Evolutionary conservation across 495 filamentous ascomycete genomes (phyloP), one percentile per base, ranked within the genome.

Genomic region (Hypoxylon fuscum): DNA sequence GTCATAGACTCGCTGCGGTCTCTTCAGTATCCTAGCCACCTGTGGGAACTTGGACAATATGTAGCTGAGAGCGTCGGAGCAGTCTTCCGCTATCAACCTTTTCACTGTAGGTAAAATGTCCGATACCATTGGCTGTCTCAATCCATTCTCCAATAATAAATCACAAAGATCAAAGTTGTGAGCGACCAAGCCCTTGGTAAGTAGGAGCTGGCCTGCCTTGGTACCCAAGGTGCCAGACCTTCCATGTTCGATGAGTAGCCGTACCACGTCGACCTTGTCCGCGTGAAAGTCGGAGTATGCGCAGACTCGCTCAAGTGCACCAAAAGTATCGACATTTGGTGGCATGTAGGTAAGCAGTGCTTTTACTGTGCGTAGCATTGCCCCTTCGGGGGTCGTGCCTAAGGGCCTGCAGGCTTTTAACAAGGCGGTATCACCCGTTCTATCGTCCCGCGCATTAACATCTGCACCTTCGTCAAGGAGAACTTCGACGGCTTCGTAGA

Each of bases 341-440:
- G 48, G 14, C 31, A 64, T 59, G n/a, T 42, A 46, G 23, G 49
- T 25, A 2, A 59, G 65, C 18, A 73, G 63, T 1, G 37, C 20
- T 29, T 2, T 46, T 5, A 63, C 29, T 25, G 47, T 63, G 8
- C 41, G 25, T 8, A 55, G 43, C 47, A 41, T 54, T 1, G 25
- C 53, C 34, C 52, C 68, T 58, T 14, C 56, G 17, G 48, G 69
- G 38, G 29, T 43, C 44, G 2, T 63, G 54, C 44, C 57, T 64
- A 18, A 62, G 12, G 3, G 56, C 20, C 5, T 52, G 20, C 55
- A 59, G 15, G 76, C 72, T 10, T 40, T 62, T 11, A 70, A 62
- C 5, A 77, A 50, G 2, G 77, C 71, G 1, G 74, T 77, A 22
- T 66, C 50, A 9, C 72, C 73, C 1, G 21, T 46, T 27, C 25